Conservation (phyloP, 2,329 filamentous ascomycete genomes). For the Cladosporium sp. region DNA sequence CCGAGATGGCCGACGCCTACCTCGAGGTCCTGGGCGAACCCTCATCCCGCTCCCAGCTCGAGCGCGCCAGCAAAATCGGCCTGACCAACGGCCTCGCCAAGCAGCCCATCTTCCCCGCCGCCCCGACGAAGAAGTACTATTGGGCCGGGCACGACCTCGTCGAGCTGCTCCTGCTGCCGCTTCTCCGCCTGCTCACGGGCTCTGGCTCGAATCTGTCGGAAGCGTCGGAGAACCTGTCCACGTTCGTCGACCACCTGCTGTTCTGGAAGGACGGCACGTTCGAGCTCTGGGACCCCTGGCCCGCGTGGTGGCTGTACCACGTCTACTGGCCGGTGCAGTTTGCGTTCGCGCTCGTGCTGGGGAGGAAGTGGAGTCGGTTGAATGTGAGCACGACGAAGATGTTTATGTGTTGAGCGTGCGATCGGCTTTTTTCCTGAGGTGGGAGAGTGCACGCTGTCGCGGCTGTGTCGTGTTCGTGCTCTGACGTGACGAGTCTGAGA, state of each 20-base stretch:
- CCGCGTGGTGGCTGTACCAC: constrained; percentile 48
- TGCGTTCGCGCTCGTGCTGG: constrained; percentile 36
- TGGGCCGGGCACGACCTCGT: constrained; percentile 65
- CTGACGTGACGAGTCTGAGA: too few species aligned
- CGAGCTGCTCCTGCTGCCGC: constrained; percentile 44
- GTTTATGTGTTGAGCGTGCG: constrained; percentile 37
- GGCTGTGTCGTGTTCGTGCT: too few species aligned
- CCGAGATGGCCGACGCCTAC: constrained; percentile 47
- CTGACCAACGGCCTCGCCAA: constrained; percentile 16
- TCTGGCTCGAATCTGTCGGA: constrained; percentile 18
- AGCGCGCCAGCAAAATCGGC: constrained; percentile 15
- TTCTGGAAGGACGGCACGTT: constrained; percentile 48
- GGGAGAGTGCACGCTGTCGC: too few species aligned
- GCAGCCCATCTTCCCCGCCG: constrained; percentile 21
- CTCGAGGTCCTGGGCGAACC: constrained; percentile 39
- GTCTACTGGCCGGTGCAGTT: constrained; percentile 51
- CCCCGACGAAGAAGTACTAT: constrained; percentile 40
- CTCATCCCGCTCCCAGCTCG: constrained; percentile 16
- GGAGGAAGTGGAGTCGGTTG: constrained; percentile 55
- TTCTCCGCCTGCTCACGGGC: constrained; percentile 34
- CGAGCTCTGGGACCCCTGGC: constrained; percentile 44
- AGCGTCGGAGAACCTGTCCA: constrained; percentile 24
- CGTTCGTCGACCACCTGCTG: constrained; percentile 38
- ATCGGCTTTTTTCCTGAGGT: too few species aligned
- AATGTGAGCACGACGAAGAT: constrained; percentile 63